phyloP scores from a whole-genome alignment of 148 eudicot species.

The Selenicereus undatus region DNA sequence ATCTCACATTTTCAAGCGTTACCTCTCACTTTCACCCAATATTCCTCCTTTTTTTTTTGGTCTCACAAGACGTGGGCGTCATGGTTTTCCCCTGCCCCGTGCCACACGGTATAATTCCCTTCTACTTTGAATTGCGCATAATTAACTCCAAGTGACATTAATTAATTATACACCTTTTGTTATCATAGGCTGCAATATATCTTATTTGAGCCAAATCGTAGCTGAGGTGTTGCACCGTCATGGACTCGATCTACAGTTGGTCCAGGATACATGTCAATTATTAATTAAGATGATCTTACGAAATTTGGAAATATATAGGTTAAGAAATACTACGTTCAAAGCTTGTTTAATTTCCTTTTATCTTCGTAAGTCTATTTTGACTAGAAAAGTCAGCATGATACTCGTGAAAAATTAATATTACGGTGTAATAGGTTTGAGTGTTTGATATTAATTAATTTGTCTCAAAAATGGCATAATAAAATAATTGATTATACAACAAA shows the following conservation, averaged over 20 bases:
- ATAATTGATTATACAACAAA: too few relatives aligned
- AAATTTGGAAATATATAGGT: too few relatives aligned
- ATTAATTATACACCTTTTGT: background rate
- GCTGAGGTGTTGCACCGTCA: constrained; percentile 2
- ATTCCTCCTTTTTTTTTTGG: background rate
- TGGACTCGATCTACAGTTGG: background rate
- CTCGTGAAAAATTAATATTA: too few relatives aligned
- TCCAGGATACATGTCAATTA: background rate
- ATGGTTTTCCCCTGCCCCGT: background rate
- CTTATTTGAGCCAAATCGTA: background rate
- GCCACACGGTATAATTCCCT: constrained; percentile 1
- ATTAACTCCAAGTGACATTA: background rate
- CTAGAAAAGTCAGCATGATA: too few relatives aligned
- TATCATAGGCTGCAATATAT: background rate
- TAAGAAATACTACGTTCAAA: background rate
- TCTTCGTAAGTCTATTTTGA: too few relatives aligned
- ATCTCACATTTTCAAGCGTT: background rate
- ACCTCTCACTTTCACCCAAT: background rate
- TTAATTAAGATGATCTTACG: background rate
- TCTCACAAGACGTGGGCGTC: background rate
- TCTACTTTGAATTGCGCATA: background rate
- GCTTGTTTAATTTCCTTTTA: background rate
- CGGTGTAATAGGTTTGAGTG: too few relatives aligned
- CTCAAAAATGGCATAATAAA: too few relatives aligned
- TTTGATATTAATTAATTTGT: too few relatives aligned